Evolutionary conservation across 2,329 filamentous ascomycete species (phyloP).

Genomic region (Dissoconium aciculare): DNA sequence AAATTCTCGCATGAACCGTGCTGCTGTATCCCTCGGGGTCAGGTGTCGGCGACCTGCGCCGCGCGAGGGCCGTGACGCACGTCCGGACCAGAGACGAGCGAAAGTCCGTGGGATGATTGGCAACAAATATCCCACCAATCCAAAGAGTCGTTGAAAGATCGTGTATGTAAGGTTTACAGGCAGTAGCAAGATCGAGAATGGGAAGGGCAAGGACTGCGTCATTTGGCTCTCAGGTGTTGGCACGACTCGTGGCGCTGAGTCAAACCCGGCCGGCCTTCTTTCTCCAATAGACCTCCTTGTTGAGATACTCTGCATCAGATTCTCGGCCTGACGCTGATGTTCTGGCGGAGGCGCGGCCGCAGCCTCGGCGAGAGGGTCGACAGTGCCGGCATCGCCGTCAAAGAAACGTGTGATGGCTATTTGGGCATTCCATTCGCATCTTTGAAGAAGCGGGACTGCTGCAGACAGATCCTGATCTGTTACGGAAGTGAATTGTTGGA

Average conservation of each 20-base stretch:
- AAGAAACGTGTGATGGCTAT: conserved; percentile 97
- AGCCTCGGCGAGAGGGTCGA: conserved; percentile 67
- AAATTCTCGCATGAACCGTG: conserved; percentile 80
- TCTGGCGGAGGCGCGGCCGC: conserved; percentile 45
- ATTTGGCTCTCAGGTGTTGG: conserved; percentile 54
- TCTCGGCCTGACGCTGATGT: conserved; percentile 53
- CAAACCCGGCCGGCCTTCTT: conserved; percentile 31
- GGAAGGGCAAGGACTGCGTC: conserved; percentile 54
- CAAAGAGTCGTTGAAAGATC: conserved; percentile 52
- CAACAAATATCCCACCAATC: conserved; percentile 61
- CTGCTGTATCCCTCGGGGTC: conserved; percentile 73
- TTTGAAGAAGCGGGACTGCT: conserved; percentile 62
- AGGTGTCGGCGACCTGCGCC: conserved; percentile 55
- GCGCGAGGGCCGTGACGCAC: conserved; percentile 40
- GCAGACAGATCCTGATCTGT: conserved; percentile 67
- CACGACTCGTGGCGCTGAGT: conserved; percentile 69
- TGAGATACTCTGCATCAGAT: conserved; percentile 44
- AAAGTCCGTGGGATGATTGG: conserved; percentile 60
- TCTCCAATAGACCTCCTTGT: conserved; percentile 18
- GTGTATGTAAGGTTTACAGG: conserved; percentile 69
- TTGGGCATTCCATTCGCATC: conserved; percentile 94
- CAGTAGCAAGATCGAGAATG: conserved; percentile 63
- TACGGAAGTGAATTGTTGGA: conserved; percentile 78
- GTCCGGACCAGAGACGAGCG: conserved; percentile 37
- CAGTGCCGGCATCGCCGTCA: conserved; percentile 81